Percentiles rank a stretch among this genome's conserved stretches.
Conservation (phyloP, 176 grass and related monocot genomes). For the Oryza australiensis region DNA sequence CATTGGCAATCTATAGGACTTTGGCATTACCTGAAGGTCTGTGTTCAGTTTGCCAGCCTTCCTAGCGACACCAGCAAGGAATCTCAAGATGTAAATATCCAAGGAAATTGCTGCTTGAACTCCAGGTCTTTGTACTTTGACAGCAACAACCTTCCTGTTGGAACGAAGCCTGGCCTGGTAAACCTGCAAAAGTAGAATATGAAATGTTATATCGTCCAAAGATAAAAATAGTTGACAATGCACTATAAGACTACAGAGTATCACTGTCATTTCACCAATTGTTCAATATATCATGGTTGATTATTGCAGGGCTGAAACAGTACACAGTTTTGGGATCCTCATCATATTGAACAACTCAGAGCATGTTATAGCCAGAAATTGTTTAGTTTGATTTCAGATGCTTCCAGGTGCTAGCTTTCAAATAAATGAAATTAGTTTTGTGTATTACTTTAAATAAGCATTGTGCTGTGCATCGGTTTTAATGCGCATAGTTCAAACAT, state of each 20-base stretch:
- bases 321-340: constrained; percentile 1
- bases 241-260: neutral
- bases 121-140: constrained; percentile 97
- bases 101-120: constrained; percentile 94
- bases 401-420: constrained; percentile 11
- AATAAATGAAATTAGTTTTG: neutral
- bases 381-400: constrained; percentile 4
- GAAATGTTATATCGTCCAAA: neutral
- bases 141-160: constrained; percentile 80
- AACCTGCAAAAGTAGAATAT: constrained; percentile 59
- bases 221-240: constrained; percentile 7
- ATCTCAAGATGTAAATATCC: constrained; percentile 94
- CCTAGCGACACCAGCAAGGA: constrained; percentile 69
- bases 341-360: neutral
- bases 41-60: constrained; percentile 81
- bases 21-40: constrained; percentile 73
- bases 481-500: constrained; percentile 2
- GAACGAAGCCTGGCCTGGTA: constrained; percentile 79
- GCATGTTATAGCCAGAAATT: neutral
- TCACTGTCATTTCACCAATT: neutral
- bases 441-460: neutral
- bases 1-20: constrained; percentile 1
- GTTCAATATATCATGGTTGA: constrained; percentile 7
- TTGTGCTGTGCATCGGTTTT: constrained; percentile 13
- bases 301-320: neutral